phyloP scores from a whole-genome alignment of 1,139 yeast genomes.

The Candida pseudoviswanathii region DNA sequence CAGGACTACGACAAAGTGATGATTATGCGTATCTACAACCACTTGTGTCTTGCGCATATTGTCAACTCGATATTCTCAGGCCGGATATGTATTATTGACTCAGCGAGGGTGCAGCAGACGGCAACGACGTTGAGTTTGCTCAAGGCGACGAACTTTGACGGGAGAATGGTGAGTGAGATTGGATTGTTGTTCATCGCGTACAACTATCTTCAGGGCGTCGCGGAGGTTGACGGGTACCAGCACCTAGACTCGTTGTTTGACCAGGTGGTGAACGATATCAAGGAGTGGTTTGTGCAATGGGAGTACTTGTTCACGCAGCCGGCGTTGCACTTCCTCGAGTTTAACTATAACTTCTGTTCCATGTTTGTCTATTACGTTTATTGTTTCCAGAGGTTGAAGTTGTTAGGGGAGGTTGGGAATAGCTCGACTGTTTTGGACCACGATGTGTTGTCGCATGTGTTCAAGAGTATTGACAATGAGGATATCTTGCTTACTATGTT shows the following conservation, averaged over 20 bases:
- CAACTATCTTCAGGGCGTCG: constrained; percentile 50
- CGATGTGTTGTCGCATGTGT: constrained; percentile 1
- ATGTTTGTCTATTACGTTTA: constrained; percentile 46
- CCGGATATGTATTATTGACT: constrained; percentile 73
- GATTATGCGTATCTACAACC: constrained; percentile 68
- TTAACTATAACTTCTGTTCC: constrained; percentile 68
- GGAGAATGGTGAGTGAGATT: constrained; percentile 81
- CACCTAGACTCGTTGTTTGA: constrained; percentile 23
- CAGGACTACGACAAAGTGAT: constrained; percentile 55
- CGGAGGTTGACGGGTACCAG: constrained; percentile 1
- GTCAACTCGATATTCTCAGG: constrained; percentile 73
- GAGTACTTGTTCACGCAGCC: constrained; percentile 71
- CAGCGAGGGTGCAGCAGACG: constrained; percentile 62
- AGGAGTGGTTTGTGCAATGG: constrained; percentile 72
- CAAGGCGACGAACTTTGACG: constrained; percentile 77
- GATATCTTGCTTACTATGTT: constrained; percentile 18
- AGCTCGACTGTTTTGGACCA: not conserved
- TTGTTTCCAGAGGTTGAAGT: constrained; percentile 25
- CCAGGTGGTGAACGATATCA: constrained; percentile 40
- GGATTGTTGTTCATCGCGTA: constrained; percentile 64
- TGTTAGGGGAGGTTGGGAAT: not conserved
- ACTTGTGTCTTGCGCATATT: constrained; percentile 68
- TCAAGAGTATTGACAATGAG: constrained; percentile 1
- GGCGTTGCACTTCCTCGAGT: constrained; percentile 74
- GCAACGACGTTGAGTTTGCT: constrained; percentile 61